Base-by-base conservation (phyloP, 441 rosid species). In the Syzygium syzygioides region DNA sequence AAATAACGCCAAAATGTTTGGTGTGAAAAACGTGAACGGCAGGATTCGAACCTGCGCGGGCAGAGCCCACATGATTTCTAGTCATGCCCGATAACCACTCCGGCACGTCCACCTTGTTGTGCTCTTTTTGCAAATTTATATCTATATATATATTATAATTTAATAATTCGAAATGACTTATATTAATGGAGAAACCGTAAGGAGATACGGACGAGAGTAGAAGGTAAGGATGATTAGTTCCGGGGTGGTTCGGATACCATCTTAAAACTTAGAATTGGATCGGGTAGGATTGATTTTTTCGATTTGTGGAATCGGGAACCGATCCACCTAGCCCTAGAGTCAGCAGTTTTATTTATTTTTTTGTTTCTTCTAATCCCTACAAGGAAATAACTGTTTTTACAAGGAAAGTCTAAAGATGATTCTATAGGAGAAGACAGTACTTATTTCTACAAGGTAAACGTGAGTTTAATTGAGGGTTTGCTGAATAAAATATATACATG, bases 1-100 rank as follows among this genome's bases (percentile, higher is more conserved):
- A 34, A 32, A 5, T 18, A 66, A 32, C 4, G 26, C 57, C 57
- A 45, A 45, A 45, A 45, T 45, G 8, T 28, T 14, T 0, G 1
- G 68, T n/a, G 14, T 6, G 28, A 28, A 28, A 60, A 71, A 1
- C 99, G 98, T 96, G 99, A 68, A 92, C 96, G 94, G 96, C 97
- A 95, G 96, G 96, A 97, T 95, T 95, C 98, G 96, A 97, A 95
- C 97, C 97, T 95, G 98, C 97, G 98, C 96, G 98, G 95, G 96
- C 95, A 93, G 15, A 97, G 98, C 98, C 98, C 98, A 96, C 95
- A 96, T 95, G 98, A 97, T 94, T 98, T 96, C 97, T 95, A 95
- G 96, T 95, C 96, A 95, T 95, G 96, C 94, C 94, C 95, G 94
- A 95, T 93, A 93, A 93, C 95, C 94, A 92, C 95, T 95, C 95